Base-by-base conservation (phyloP, 305 asterid species). In the Fraxinus greggii region DNA sequence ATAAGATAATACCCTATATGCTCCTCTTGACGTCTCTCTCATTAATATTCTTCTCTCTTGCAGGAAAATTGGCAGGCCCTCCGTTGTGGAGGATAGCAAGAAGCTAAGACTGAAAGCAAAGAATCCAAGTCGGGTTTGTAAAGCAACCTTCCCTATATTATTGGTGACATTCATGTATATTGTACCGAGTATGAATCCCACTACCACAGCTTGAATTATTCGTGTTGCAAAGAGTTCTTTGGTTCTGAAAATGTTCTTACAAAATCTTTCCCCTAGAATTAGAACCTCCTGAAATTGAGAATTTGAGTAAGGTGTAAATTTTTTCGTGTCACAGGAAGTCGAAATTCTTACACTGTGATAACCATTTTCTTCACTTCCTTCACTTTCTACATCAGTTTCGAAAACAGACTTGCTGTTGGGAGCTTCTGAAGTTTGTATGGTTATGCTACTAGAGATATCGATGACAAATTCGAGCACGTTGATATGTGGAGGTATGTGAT, bases 381-480 rank as follows among this genome's bases (percentile, higher is more conserved):
- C 81, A 10, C 67, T 56, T 54, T 85, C 85, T 0, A 23, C 38
- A 26, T 83, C 84, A 35, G 29, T 79, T 77, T 82, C 85, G 35
- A 75, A 51, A 29, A 32, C 24, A n/a, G 82, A 70, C 28, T 45
- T 54, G 74, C 61, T 75, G 36, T 74, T 31, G 73, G 48, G 48
- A 36, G 77, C 24, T 19, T 81, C 87, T 32, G 88, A 59, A 78
- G 83, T 78, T 23, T 48, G 86, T 26, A 86, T 69, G 7, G 28
- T 78, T 32, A 87, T 33, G 70, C 45, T 87, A 79, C 86, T 78
- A 15, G 90, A 82, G 69, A 87, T 82, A 54, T 94, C 98, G 17
- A 94, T 93, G 54, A 97, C 91, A 72, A 91, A 93, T 85, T 94
- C 98, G 15, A 94, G 98, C 61, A 93, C 87, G 42, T 93, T 94